Base-by-base conservation (phyloP, 352 stramenopile species). In the Globisporangium recalcitrans region DNA sequence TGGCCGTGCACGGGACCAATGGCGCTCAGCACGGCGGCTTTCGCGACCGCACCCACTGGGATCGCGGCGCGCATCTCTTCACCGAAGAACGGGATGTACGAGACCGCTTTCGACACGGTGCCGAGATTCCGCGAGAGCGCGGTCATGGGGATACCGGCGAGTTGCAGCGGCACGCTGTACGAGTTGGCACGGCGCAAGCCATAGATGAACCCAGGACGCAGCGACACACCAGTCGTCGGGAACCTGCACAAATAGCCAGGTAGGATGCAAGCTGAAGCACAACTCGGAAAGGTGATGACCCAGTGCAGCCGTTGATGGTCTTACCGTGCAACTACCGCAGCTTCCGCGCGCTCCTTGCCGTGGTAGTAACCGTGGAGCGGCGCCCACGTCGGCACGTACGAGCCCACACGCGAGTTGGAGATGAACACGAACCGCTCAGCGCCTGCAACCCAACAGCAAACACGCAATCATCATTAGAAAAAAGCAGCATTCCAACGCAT, bases 141-240 rank as follows among this genome's bases (percentile, higher is more conserved):
- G 34, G 71, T 78, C 44, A 96, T 82, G 3, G 90, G 90, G 3
- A 67, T 74, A 11, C 90, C 90, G 22, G 85, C 62, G 22, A 91
- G 62, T 32, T 97, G 87, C 56, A 96, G 65, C 36, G 90, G 88
- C 62, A 91, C 64, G 40, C 78, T 80, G 65, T 72, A 80, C 47
- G 85, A 83, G 24, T 82, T 82, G 9, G 82, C 74, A 48, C 78
- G 82, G 38, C 88, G 76, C 67, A 74, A 77, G 22, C 90, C 90
- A 60, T 96, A 97, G 52, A 97, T 94, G 73, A 97, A 97, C 27
- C 90, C 90, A 22, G 89, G 88, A 40, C 88, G 80, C 31, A 97
- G 68, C 46, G 83, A 88, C 1, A 96, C 86, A 9, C 91, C 87
- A 0, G 80, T 87, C 2, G 69, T 68, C 16, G 88, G 87, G 63